Base-by-base conservation (phyloP, 495 filamentous ascomycete genomes). In the Penicillium silybi region DNA sequence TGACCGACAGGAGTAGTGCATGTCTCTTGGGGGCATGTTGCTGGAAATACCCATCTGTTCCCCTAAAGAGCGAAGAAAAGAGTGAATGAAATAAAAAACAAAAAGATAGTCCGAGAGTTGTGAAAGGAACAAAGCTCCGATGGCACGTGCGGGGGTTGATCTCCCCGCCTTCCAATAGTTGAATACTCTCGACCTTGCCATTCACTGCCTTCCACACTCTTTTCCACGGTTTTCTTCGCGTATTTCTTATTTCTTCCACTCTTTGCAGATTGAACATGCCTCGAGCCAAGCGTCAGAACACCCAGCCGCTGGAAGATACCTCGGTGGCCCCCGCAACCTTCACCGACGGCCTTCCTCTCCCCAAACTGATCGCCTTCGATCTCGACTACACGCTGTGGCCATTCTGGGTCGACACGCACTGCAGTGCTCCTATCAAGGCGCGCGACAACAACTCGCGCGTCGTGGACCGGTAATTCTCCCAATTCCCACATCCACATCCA, bases 371-470 rank as follows among this genome's bases (percentile, higher is more conserved):
- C 54, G 86, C 87, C 50, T 95, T 98, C 71, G 93, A 98, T 67
- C 80, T 97, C 44, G 93, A 98, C 76, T 97, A 96, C 75, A 98
- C 93, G 0, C 78, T 98, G 1, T 97, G 93, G 93, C 90, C 91
- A 3, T 96, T 95, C 75, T 98, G 92, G 91, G 85, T 90, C 3
- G 93, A 97, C 74, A 96, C 90, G 13, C 90, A 96, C 67, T 85
- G 92, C 61, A 85, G 83, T 46, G 80, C 87, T 10, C 92, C 93
- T 1, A 73, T 98, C 44, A 89, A 89, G 55, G 62, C 78, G 6
- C 76, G 76, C 46, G 67, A 84, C 9, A 72, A 75, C 50, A 82
- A 84, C 60, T 78, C 80, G 7, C 75, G 76, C 51, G 71, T 68
- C 20, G 69, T 73, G 8, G 77, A 80, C 54, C 64, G 69, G 77